These are phyloP conservation scores for Quillaja saponaria DNA, from an alignment of 306 rosid species.

Conservation along the genomic window DNA sequence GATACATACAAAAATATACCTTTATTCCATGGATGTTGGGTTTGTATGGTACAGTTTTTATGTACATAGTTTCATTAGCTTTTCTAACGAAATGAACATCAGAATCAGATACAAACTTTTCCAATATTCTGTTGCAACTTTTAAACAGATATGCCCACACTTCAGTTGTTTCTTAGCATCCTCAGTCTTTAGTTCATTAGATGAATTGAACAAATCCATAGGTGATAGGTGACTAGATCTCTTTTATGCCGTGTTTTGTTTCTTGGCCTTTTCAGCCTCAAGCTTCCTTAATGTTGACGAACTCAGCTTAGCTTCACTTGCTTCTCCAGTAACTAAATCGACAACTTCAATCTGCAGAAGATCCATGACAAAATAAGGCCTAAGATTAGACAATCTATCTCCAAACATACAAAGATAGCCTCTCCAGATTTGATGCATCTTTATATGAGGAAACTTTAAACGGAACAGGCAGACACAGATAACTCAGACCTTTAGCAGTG, in stretches of 20 bases:
- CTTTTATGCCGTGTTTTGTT: slow-evolving; percentile 19
- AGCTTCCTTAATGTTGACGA: slow-evolving; percentile 69
- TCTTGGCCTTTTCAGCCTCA: slow-evolving; percentile 65
- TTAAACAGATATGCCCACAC: slow-evolving; percentile 4
- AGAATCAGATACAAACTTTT: not conserved
- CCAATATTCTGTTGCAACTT: not conserved
- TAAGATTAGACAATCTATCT: not conserved
- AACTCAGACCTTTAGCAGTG: slow-evolving; percentile 73
- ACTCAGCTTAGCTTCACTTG: slow-evolving; percentile 72
- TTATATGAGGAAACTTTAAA: slow-evolving; percentile 5
- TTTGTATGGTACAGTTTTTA: no score
- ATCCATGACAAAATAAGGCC: slow-evolving; percentile 22
- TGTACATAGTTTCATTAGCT: no score
- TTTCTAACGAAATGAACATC: not conserved
- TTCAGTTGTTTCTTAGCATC: not conserved
- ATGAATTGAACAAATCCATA: slow-evolving; percentile 1
- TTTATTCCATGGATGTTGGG: no score
- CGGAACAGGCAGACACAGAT: slow-evolving; percentile 1
- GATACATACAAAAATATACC: no score
- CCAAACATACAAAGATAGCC: slow-evolving; percentile 1
- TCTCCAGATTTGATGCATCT: not conserved
- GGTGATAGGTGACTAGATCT: slow-evolving; percentile 14
- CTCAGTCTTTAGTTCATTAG: not conserved
- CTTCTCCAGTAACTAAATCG: slow-evolving; percentile 65
- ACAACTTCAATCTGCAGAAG: slow-evolving; percentile 90